Evolutionary conservation across 2,329 filamentous ascomycete species (phyloP).

Genomic region (Phialophora chinensis): DNA sequence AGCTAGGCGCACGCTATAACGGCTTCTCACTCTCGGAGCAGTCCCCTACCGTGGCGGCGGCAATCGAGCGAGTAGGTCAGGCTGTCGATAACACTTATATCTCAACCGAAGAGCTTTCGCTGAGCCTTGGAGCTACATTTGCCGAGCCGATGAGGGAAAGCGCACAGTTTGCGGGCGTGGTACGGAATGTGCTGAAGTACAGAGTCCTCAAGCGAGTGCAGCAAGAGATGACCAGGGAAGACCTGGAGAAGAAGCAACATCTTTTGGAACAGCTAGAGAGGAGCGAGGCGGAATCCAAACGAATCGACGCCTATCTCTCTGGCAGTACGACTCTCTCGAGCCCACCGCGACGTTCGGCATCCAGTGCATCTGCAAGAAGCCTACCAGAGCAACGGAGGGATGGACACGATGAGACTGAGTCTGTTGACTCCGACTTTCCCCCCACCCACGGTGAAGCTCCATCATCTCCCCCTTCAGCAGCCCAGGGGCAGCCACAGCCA

Average conservation of each 20-base stretch:
- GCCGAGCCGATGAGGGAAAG: constrained; percentile 98
- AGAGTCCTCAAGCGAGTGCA: constrained; percentile 92
- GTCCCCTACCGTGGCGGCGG: constrained; percentile 83
- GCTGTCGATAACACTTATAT: constrained; percentile 96
- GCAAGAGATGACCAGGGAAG: constrained; percentile 95
- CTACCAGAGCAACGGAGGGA: constrained; percentile 58
- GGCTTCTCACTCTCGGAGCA: constrained; percentile 95
- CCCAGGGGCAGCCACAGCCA: constrained; percentile 67
- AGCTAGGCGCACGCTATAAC: constrained; percentile 94
- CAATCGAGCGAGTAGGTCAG: constrained; percentile 93
- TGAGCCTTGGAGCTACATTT: constrained; percentile 87
- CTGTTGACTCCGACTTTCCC: constrained; percentile 95
- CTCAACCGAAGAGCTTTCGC: constrained; percentile 87
- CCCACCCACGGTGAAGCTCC: constrained; percentile 79
- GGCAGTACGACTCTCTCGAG: constrained; percentile 66
- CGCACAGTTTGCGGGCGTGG: constrained; percentile 94
- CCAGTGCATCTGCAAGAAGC: constrained; percentile 53
- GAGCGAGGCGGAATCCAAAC: constrained; percentile 88
- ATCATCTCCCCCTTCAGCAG: constrained; percentile 67
- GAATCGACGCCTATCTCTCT: constrained; percentile 90
- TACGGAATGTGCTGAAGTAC: constrained; percentile 85
- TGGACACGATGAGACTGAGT: constrained; percentile 76
- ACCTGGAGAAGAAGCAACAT: constrained; percentile 82
- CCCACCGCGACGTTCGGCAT: constrained; percentile 71
- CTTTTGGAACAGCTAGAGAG: constrained; percentile 88